Percentiles rank a stretch among this genome's conserved stretches.
Evolutionary conservation across 2,329 filamentous ascomycete species (phyloP).

Genomic region (Botrytis fabae): DNA sequence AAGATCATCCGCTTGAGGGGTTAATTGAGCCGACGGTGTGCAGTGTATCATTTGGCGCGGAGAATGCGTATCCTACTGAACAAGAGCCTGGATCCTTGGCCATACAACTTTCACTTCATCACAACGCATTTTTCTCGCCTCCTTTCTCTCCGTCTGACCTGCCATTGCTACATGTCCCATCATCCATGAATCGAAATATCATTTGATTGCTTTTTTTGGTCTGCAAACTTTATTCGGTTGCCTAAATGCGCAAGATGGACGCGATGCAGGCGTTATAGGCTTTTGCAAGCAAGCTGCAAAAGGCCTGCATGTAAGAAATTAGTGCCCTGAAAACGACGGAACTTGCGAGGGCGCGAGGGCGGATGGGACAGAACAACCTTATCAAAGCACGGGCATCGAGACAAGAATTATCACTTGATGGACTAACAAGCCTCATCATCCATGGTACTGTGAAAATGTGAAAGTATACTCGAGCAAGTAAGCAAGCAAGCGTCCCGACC

Average conservation of each 20-base stretch:
- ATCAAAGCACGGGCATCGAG: slow-evolving; percentile 6
- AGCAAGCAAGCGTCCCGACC: not conserved
- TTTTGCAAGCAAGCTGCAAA: not conserved
- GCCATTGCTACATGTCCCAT: not conserved
- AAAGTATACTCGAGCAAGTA: slow-evolving; percentile 1
- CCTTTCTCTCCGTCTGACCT: not conserved
- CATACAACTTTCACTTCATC: not conserved
- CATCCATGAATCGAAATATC: slow-evolving; percentile 5
- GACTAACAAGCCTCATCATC: slow-evolving; percentile 6
- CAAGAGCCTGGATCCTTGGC: not conserved
- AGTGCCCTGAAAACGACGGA: slow-evolving; percentile 5
- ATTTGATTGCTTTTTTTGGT: not conserved
- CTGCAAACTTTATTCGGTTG: slow-evolving; percentile 3
- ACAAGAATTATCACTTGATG: slow-evolving; percentile 7
- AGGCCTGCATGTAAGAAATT: slow-evolving; percentile 17
- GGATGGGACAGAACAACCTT: not conserved
- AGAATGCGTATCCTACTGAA: not conserved
- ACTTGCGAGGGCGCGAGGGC: slow-evolving; percentile 3
- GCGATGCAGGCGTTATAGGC: not conserved
- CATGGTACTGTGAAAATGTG: not conserved
- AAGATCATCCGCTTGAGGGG: not conserved
- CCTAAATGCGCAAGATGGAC: slow-evolving; percentile 10
- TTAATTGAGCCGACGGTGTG: not conserved
- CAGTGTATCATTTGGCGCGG: slow-evolving; percentile 17
- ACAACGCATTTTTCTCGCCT: not conserved